A percentile compares a stretch with the other conserved stretches of the same genome.
phyloP scores from a whole-genome alignment of 805 yeast genomes.

The Candida loeiensis region DNA sequence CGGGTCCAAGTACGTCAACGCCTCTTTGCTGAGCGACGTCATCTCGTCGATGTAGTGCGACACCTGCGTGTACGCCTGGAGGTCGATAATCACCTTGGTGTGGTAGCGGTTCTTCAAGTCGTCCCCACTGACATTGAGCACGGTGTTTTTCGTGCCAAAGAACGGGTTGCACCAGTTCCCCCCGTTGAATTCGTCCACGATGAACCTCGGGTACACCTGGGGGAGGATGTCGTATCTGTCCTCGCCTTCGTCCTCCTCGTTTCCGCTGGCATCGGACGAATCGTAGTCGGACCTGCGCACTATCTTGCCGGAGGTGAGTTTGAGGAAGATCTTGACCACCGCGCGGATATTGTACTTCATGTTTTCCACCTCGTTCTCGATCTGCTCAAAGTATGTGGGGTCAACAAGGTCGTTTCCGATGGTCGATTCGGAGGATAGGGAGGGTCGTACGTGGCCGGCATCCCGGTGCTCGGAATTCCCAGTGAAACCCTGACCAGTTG shows the following conservation, averaged over 20 bases:
- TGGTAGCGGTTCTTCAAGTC: constrained; percentile 39
- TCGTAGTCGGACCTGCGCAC: constrained; percentile 35
- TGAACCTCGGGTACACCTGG: constrained; percentile 65
- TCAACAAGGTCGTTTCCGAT: constrained; percentile 19
- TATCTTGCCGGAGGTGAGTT: constrained; percentile 31
- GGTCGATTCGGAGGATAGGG: constrained; percentile 5
- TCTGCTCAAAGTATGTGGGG: constrained; percentile 22
- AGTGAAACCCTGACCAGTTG: too few species aligned
- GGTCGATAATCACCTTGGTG: constrained; percentile 49
- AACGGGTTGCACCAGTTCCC: constrained; percentile 80
- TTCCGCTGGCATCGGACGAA: constrained; percentile 34
- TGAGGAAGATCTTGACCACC: constrained; percentile 27
- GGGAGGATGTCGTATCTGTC: constrained; percentile 47
- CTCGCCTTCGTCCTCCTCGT: constrained; percentile 24
- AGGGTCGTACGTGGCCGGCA: too few species aligned
- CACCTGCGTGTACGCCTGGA: constrained; percentile 41
- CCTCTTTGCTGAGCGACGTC: constrained; percentile 37
- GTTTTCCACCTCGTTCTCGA: constrained; percentile 36
- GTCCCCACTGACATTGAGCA: constrained; percentile 41
- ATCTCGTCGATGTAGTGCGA: constrained; percentile 36
- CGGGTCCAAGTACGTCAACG: constrained; percentile 38
- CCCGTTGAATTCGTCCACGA: constrained; percentile 64
- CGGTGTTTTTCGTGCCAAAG: constrained; percentile 37
- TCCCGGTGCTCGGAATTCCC: too few species aligned
- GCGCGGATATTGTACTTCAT: constrained; percentile 31